Percentiles rank a stretch among this genome's conserved stretches.
Conservation (phyloP, 75 land plant species). For the Azolla pinnata region DNA sequence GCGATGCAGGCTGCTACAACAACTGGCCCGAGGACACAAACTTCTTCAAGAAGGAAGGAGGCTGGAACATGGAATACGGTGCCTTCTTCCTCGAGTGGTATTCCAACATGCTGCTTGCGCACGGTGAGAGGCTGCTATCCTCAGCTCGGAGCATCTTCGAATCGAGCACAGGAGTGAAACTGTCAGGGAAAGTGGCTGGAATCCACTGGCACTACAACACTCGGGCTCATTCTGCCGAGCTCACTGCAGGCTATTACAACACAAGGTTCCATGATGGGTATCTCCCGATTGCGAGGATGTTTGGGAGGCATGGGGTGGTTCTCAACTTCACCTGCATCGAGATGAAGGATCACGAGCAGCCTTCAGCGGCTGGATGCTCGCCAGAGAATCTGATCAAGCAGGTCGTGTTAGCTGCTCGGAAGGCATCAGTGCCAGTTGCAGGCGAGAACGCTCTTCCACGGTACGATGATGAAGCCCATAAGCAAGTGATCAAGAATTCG, state of each 20-base stretch:
- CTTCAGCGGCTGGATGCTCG: slow-evolving; percentile 38
- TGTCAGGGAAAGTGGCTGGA: slow-evolving; percentile 52
- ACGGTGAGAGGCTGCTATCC: slow-evolving; percentile 55
- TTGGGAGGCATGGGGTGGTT: slow-evolving; percentile 47
- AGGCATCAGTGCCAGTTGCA: slow-evolving; percentile 58
- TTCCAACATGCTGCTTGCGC: slow-evolving; percentile 47
- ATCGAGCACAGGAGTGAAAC: slow-evolving; percentile 27
- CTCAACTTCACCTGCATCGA: slow-evolving; percentile 49
- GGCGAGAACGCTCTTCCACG: slow-evolving; percentile 84
- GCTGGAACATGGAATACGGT: slow-evolving; percentile 54
- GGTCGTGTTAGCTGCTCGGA: slow-evolving; percentile 44
- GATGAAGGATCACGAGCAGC: slow-evolving; percentile 42
- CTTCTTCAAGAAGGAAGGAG: slow-evolving; percentile 43
- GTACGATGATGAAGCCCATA: slow-evolving; percentile 54
- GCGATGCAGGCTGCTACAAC: slow-evolving; percentile 34
- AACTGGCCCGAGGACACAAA: slow-evolving; percentile 38
- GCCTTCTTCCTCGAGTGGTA: slow-evolving; percentile 62
- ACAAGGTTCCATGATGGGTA: slow-evolving; percentile 50
- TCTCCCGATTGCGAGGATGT: slow-evolving; percentile 48
- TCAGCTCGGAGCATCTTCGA: slow-evolving; percentile 42
- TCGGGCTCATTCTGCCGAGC: slow-evolving; percentile 46
- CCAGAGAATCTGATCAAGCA: slow-evolving; percentile 64
- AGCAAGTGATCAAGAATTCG: slow-evolving; percentile 39
- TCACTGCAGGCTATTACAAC: slow-evolving; percentile 64
- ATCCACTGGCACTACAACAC: slow-evolving; percentile 62